phyloP scores from a whole-genome alignment of 2,329 filamentous ascomycete species.

The Drechslerella dactyloides region DNA sequence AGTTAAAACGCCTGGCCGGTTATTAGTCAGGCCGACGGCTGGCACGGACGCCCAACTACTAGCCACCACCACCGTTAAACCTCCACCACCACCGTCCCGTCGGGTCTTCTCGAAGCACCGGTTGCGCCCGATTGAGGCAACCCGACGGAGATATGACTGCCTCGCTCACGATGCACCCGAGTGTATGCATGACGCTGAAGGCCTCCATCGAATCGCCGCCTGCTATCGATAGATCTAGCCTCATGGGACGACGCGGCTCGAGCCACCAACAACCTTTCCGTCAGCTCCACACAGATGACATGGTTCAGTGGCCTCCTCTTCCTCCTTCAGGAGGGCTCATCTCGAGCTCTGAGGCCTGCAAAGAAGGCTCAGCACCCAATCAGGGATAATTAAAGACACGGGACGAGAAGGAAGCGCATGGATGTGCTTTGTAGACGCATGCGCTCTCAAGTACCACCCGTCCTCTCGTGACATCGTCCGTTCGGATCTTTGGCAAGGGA shows the following conservation, averaged over 20 bases:
- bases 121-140: conserved; percentile 26
- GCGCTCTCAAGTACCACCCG: background rate
- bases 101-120: conserved; percentile 35
- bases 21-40: conserved; percentile 45
- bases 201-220: conserved; percentile 7
- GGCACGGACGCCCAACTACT: background rate
- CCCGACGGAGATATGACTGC: conserved; percentile 33
- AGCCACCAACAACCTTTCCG: conserved; percentile 27
- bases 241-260: conserved; percentile 39
- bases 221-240: conserved; percentile 47
- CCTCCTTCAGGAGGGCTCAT: conserved; percentile 13
- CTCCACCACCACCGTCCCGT: conserved; percentile 11
- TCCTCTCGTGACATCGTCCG: conserved; percentile 43
- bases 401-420: conserved; percentile 7
- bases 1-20: conserved; percentile 10
- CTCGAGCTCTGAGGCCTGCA: conserved; percentile 39
- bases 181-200: conserved; percentile 1
- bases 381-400: conserved; percentile 37
- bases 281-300: conserved; percentile 8
- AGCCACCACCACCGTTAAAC: too few species aligned
- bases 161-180: conserved; percentile 15
- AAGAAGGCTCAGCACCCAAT: conserved; percentile 47
- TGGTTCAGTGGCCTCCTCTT: background rate
- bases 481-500: conserved; percentile 46
- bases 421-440: too few species aligned